A percentile compares a stretch with the other conserved stretches of the same genome.
phyloP scores from a whole-genome alignment of 2,329 filamentous ascomycete species.

The Chaetomiaceae sp. region DNA sequence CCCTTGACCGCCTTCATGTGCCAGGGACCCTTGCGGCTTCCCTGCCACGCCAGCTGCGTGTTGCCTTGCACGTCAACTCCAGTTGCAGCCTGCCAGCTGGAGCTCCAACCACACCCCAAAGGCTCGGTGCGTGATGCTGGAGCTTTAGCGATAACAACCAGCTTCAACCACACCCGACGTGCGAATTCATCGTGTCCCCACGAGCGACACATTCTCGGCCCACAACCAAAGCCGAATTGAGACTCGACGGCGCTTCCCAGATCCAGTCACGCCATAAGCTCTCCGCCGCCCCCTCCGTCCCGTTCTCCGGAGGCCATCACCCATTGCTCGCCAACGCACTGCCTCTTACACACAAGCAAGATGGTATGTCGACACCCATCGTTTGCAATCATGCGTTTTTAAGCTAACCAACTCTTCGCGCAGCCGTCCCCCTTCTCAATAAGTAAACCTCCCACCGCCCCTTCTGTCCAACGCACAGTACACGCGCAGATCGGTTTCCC shows the following conservation, averaged over 20 bases:
- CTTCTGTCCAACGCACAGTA: not conserved
- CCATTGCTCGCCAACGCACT: conserved; percentile 6
- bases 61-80: conserved; percentile 26
- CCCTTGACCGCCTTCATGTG: conserved; percentile 18
- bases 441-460: conserved; percentile 53
- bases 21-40: conserved; percentile 14
- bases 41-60: conserved; percentile 31
- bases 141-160: conserved; percentile 3
- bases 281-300: not conserved
- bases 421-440: conserved; percentile 92
- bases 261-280: not conserved
- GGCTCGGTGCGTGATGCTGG: conserved; percentile 14
- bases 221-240: not conserved
- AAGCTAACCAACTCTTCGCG: conserved; percentile 27
- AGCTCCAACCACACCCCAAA: conserved; percentile 20
- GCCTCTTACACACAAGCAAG: conserved; percentile 13
- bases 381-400: not conserved
- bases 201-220: not conserved
- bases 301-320: not conserved
- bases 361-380: conserved; percentile 28
- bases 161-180: conserved; percentile 1
- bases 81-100: conserved; percentile 18
- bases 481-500: not conserved
- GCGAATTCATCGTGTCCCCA: not conserved
- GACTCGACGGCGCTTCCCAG: not conserved